phyloP scores from a whole-genome alignment of 108 stramenopile species.

The Asterionellopsis glacialis region DNA sequence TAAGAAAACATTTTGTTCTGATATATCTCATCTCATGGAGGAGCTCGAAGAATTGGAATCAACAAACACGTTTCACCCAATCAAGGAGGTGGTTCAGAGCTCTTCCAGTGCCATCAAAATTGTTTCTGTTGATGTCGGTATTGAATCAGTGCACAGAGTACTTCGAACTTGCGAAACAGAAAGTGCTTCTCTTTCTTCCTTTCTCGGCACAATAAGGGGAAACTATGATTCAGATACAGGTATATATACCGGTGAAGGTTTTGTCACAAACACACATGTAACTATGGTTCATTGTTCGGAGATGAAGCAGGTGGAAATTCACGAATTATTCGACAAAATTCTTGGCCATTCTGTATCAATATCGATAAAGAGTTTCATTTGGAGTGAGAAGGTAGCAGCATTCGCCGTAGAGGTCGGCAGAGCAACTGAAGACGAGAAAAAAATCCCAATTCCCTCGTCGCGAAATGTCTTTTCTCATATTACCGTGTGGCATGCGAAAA shows the following conservation, averaged over 20 bases:
- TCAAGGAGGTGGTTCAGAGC: too few species aligned
- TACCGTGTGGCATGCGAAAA: conserved; percentile 62
- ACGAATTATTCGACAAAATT: conserved; percentile 20
- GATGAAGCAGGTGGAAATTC: conserved; percentile 25
- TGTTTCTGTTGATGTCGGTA: conserved; percentile 44
- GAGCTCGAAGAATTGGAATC: neutral
- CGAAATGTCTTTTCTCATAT: conserved; percentile 69
- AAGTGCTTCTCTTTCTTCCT: too few species aligned
- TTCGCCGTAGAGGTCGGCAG: conserved; percentile 35
- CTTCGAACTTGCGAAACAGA: conserved; percentile 1
- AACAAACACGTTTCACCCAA: too few species aligned
- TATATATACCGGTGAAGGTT: conserved; percentile 1
- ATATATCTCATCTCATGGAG: too few species aligned
- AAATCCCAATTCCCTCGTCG: conserved; percentile 24
- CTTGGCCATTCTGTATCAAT: conserved; percentile 23
- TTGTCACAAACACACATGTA: conserved; percentile 45
- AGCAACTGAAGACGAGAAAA: conserved; percentile 3
- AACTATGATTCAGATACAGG: conserved; percentile 1
- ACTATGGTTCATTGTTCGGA: conserved; percentile 51
- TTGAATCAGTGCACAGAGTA: conserved; percentile 16
- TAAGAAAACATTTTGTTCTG: too few species aligned
- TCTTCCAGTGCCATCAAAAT: too few species aligned
- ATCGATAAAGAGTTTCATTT: conserved; percentile 27
- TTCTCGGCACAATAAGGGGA: neutral
- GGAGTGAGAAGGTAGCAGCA: conserved; percentile 45